Evolutionary conservation across 148 eudicot species (phyloP), one percentile per base, ranked within the genome.

Genomic region (Fallopia convolvulus): DNA sequence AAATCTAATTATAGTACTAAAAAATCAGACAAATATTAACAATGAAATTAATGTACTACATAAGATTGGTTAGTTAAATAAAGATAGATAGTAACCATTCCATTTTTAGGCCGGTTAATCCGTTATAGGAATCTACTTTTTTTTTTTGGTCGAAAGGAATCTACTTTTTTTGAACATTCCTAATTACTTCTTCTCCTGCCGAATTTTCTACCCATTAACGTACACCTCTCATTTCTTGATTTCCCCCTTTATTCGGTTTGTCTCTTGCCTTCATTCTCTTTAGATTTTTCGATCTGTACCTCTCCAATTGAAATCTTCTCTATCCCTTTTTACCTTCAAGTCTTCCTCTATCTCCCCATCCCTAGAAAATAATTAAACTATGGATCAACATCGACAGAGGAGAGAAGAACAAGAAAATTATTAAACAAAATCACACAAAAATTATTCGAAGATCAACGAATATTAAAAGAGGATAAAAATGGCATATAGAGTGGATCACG

Each of bases 401-500:
- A 32, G 21, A 32, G 65, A 58, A 8, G 65, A 58, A 20, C 26
- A 56, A 58, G 63, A 58, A 6, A 50, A 50, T n/a, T 7, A 20
- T 7, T 8, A 58, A 18, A 58, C 12, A 58, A 58, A 58, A 58
- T n/a, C n/a, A 8, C 65, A 8, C 4, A 20, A 2, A n/a, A 21
- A 21, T 7, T 21, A 58, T 58, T 10, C 4, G 13, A 23, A 58
- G 65, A 58, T 20, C 30, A 58, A 21, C 3, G 3, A 21, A 23
- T 8, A 44, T 44, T 44, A 44, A 44, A 8, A 44, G 47, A 44
- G 7, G 65, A 58, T 20, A 6, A 14, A 58, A 36, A 58, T 58
- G 65, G 65, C 65, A 58, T 58, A 58, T 58, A 20, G 65, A 58
- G 65, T 58, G 30, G 65, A 58, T 20, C 65, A 58, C 12, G 65